Evolutionary conservation across 768 basidiomycete species (phyloP).

Genomic region (Boletus sp.): DNA sequence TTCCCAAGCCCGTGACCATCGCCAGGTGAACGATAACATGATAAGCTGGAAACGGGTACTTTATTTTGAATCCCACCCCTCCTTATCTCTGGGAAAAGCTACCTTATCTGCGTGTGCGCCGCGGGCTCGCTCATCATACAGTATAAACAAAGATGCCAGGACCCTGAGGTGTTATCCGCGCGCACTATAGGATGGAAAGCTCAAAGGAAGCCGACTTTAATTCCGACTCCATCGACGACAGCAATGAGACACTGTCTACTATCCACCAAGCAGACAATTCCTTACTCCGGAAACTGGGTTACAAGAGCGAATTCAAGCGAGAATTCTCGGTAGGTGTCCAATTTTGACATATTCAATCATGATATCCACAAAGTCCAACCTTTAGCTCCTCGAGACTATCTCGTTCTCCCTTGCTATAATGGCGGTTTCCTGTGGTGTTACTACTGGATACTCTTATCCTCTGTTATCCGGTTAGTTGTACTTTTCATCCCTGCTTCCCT

Average conservation of each 20-base stretch:
- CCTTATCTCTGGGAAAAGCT: neutral
- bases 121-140: too few species aligned
- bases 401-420: conserved; percentile 25
- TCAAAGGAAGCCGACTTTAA: neutral
- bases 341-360: neutral
- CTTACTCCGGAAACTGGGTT: conserved; percentile 22
- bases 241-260: neutral
- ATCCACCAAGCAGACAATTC: conserved; percentile 19
- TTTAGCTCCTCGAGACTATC: conserved; percentile 19
- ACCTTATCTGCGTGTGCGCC: neutral
- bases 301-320: conserved; percentile 27
- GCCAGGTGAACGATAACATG: neutral
- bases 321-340: conserved; percentile 20
- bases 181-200: neutral
- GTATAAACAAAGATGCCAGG: neutral
- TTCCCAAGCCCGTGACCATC: too few species aligned
- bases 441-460: conserved; percentile 2
- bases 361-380: neutral
- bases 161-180: too few species aligned
- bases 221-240: neutral
- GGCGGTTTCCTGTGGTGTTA: conserved; percentile 21
- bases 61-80: neutral
- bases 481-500: neutral
- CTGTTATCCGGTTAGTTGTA: neutral
- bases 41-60: neutral